Percentiles rank a stretch among this genome's conserved stretches.
phyloP scores from a whole-genome alignment of 345 rosid genomes.

The Salix exigua region DNA sequence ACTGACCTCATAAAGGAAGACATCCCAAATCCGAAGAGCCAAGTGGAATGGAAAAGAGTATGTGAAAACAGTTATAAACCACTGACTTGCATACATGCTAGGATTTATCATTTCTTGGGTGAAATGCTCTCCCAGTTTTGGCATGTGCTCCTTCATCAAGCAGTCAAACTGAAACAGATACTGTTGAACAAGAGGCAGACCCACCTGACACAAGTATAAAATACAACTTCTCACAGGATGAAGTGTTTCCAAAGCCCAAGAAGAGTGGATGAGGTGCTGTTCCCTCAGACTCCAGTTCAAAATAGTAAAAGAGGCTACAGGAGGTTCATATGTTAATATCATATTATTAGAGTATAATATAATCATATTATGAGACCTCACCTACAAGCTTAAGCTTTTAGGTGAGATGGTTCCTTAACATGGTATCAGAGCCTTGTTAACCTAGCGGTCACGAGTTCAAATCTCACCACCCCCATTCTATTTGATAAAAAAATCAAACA shows the following conservation, averaged over 20 bases:
- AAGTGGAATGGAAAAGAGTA: slow-evolving; percentile 90
- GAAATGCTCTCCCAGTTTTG: slow-evolving; percentile 90
- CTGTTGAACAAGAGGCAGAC: slow-evolving; percentile 92
- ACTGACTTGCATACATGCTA: slow-evolving; percentile 98
- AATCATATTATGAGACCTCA: too few relatives aligned
- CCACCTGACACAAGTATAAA: slow-evolving; percentile 45
- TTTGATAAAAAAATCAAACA: too few relatives aligned
- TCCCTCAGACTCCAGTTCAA: background rate
- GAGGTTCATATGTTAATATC: background rate
- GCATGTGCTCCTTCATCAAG: slow-evolving; percentile 75
- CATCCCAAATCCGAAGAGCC: slow-evolving; percentile 98
- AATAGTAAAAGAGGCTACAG: background rate
- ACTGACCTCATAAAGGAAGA: slow-evolving; percentile 85
- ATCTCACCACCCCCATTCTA: too few relatives aligned
- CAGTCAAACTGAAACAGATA: slow-evolving; percentile 74
- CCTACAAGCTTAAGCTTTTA: too few relatives aligned
- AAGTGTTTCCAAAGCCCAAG: background rate
- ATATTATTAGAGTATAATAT: too few relatives aligned
- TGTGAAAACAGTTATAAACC: slow-evolving; percentile 96
- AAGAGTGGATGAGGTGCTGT: background rate
- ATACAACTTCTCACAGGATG: background rate
- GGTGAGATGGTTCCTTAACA: too few relatives aligned
- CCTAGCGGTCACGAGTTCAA: too few relatives aligned
- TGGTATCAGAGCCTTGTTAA: too few relatives aligned
- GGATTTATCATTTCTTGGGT: slow-evolving; percentile 88